Percentiles rank a stretch among this genome's conserved stretches.
These are phyloP conservation scores for Xylaria sp. DNA, from an alignment of 2,329 filamentous ascomycete genomes.

Conservation along the genomic window DNA sequence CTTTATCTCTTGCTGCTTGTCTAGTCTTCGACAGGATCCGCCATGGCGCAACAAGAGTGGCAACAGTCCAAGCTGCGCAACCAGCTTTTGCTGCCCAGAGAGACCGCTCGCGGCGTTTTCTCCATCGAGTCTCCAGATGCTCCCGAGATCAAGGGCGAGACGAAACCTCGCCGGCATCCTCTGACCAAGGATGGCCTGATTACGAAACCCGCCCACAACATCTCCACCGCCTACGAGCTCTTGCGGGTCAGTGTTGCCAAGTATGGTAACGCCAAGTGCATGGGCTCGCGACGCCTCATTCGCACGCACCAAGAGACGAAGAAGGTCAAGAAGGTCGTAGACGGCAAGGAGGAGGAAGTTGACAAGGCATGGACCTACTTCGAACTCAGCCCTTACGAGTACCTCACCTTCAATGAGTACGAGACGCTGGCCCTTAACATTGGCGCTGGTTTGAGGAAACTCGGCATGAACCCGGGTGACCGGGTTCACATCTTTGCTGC, in stretches of 20 bases:
- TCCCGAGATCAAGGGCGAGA: slow-evolving; percentile 64
- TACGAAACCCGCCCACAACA: slow-evolving; percentile 54
- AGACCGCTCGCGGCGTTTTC: slow-evolving; percentile 58
- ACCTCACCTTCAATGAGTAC: slow-evolving; percentile 72
- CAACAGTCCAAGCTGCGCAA: slow-evolving; percentile 30
- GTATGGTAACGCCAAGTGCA: slow-evolving; percentile 58
- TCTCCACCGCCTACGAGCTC: slow-evolving; percentile 72
- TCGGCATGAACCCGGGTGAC: slow-evolving; percentile 65
- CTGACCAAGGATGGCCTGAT: slow-evolving; percentile 57
- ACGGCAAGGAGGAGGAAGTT: slow-evolving; percentile 71
- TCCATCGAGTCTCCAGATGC: slow-evolving; percentile 62
- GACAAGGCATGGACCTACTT: slow-evolving; percentile 89
- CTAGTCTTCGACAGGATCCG: not conserved
- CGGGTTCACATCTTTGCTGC: slow-evolving; percentile 75
- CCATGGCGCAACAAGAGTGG: slow-evolving; percentile 29
- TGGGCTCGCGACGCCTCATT: slow-evolving; percentile 68
- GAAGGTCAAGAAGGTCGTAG: slow-evolving; percentile 83
- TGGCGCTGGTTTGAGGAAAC: slow-evolving; percentile 64
- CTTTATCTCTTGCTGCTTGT: not conserved
- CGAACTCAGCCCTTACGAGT: slow-evolving; percentile 74
- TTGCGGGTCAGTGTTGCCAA: slow-evolving; percentile 61
- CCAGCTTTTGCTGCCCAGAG: slow-evolving; percentile 37
- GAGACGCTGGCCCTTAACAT: slow-evolving; percentile 62
- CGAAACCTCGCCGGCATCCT: slow-evolving; percentile 64
- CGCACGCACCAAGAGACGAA: slow-evolving; percentile 77